Conservation (phyloP, 2,329 filamentous ascomycete species). For the Magnaporthiopsis incrustans region DNA sequence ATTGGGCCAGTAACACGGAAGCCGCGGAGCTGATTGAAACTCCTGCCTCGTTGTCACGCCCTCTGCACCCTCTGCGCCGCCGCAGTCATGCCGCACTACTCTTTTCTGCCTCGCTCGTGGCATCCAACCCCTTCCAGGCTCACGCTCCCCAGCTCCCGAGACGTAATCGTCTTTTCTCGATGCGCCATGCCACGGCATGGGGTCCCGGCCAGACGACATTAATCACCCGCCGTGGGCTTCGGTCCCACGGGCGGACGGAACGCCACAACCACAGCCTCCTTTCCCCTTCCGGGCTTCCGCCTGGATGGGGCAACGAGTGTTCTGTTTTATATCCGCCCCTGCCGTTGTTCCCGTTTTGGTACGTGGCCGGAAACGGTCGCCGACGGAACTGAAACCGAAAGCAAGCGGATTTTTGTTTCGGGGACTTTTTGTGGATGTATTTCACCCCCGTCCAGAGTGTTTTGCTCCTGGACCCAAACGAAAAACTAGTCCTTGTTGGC, state of each 20-base stretch:
- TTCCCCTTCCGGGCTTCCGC: neutral
- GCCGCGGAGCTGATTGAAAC: conserved; percentile 22
- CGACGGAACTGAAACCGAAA: neutral
- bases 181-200: conserved; percentile 36
- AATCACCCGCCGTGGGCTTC: conserved; percentile 37
- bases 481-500: conserved; percentile 93
- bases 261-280: conserved; percentile 32
- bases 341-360: neutral
- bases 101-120: conserved; percentile 14
- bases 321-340: neutral
- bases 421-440: conserved; percentile 79
- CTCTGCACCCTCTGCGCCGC: conserved; percentile 30
- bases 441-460: conserved; percentile 62
- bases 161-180: conserved; percentile 11
- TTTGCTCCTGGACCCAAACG: conserved; percentile 33
- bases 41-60: conserved; percentile 30
- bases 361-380: neutral
- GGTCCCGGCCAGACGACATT: conserved; percentile 50
- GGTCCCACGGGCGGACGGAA: conserved; percentile 33
- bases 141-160: conserved; percentile 23
- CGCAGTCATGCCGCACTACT: conserved; percentile 10
- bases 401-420: neutral
- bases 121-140: conserved; percentile 16
- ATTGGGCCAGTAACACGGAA: conserved; percentile 37
- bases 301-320: neutral